phyloP scores from a whole-genome alignment of 441 rosid genomes.

The Kokia cookei region DNA sequence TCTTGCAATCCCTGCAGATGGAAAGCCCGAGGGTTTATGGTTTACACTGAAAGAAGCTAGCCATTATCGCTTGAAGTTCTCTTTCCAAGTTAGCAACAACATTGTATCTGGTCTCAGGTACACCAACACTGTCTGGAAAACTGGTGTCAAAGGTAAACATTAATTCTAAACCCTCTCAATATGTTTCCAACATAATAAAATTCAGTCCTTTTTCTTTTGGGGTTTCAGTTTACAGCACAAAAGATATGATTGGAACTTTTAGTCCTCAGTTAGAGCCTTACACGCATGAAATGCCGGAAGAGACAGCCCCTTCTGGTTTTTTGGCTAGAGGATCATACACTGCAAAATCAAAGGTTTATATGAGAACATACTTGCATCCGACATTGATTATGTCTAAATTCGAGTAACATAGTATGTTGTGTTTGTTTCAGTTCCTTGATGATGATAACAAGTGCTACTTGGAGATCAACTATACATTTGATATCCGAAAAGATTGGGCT shows the following conservation, averaged over 20 bases:
- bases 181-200: not conserved
- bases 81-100: slow-evolving; percentile 71
- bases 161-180: not conserved
- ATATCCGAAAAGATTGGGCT: slow-evolving; percentile 76
- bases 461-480: slow-evolving; percentile 84
- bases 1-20: slow-evolving; percentile 46
- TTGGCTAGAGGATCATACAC: slow-evolving; percentile 63
- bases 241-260: slow-evolving; percentile 65
- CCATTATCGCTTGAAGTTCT: slow-evolving; percentile 61
- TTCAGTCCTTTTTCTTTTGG: not conserved
- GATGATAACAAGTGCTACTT: slow-evolving; percentile 83
- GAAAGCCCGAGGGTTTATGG: slow-evolving; percentile 71
- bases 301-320: slow-evolving; percentile 56
- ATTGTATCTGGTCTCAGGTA: slow-evolving; percentile 85
- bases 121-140: slow-evolving; percentile 79
- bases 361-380: not conserved
- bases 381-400: not conserved
- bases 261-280: slow-evolving; percentile 64
- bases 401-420: not conserved
- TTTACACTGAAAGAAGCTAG: slow-evolving; percentile 89
- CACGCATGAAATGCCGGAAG: slow-evolving; percentile 57
- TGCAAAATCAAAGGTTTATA: slow-evolving; percentile 64
- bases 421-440: slow-evolving; percentile 59
- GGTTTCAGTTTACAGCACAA: slow-evolving; percentile 40
- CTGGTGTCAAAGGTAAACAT: slow-evolving; percentile 59